Evolutionary conservation across 352 stramenopile species (phyloP).

Genomic region (Pythium oligandrum): DNA sequence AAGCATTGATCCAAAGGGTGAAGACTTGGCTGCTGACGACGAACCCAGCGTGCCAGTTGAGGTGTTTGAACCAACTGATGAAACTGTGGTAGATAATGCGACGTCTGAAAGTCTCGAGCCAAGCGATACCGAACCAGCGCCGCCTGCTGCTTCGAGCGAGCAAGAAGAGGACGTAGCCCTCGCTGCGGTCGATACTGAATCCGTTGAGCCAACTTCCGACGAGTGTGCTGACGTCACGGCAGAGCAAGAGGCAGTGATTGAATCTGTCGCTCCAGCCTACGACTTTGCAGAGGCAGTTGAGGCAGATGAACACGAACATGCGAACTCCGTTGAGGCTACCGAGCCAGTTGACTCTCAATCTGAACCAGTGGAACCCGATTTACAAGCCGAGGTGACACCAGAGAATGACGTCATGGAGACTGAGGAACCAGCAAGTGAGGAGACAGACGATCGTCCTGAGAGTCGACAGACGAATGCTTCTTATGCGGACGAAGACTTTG

Average conservation of each 20-base stretch:
- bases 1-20: too few species aligned
- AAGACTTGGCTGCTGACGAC: too few species aligned
- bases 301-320: not conserved
- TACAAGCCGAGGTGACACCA: not conserved
- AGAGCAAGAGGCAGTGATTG: too few species aligned
- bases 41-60: too few species aligned
- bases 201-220: not conserved
- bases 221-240: not conserved
- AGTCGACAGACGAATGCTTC: slow-evolving; percentile 14
- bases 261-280: too few species aligned
- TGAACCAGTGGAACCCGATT: not conserved
- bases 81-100: too few species aligned
- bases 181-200: not conserved
- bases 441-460: slow-evolving; percentile 11
- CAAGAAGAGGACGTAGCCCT: not conserved
- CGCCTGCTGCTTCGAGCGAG: too few species aligned
- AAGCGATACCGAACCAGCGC: too few species aligned
- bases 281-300: not conserved
- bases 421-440: too few species aligned
- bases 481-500: slow-evolving; percentile 18
- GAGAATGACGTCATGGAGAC: too few species aligned
- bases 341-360: not conserved
- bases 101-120: too few species aligned
- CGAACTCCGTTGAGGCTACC: not conserved
- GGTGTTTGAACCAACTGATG: too few species aligned